Evolutionary conservation across 2,329 filamentous ascomycete species (phyloP).

Genomic region (Aspergillus floridensis): DNA sequence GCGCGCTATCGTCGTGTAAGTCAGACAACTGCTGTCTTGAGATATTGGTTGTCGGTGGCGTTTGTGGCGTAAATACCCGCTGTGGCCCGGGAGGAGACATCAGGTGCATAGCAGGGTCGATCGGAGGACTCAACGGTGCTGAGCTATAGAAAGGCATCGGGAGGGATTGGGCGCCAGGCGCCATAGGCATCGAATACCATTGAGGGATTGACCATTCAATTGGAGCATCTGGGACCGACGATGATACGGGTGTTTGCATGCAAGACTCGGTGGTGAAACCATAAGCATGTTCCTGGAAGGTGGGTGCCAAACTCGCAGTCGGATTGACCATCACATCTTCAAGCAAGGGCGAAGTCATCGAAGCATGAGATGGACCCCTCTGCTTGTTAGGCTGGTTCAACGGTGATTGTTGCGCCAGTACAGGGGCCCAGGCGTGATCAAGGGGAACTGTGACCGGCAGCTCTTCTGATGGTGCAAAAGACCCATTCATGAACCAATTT

Average conservation of each 20-base stretch:
- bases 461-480: constrained; percentile 10
- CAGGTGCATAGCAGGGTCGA: constrained; percentile 24
- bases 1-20: constrained; percentile 21
- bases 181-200: constrained; percentile 32
- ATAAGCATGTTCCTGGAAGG: constrained; percentile 25
- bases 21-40: constrained; percentile 19
- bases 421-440: constrained; percentile 21
- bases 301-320: constrained; percentile 24
- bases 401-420: constrained; percentile 22
- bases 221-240: constrained; percentile 19
- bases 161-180: constrained; percentile 22
- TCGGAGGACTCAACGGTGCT: constrained; percentile 24
- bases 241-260: constrained; percentile 28
- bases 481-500: constrained; percentile 20
- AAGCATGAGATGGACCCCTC: constrained; percentile 19
- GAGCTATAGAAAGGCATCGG: constrained; percentile 26
- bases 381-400: constrained; percentile 25
- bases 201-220: constrained; percentile 26
- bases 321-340: constrained; percentile 28
- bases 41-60: constrained; percentile 17
- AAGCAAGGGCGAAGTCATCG: constrained; percentile 21
- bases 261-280: constrained; percentile 28
- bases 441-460: constrained; percentile 12
- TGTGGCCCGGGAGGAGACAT: constrained; percentile 22
- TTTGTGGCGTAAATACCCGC: constrained; percentile 22